A percentile compares a stretch with the other conserved stretches of the same genome.
Conservation (phyloP, 805 yeast species). For the Candida manassasensis region DNA sequence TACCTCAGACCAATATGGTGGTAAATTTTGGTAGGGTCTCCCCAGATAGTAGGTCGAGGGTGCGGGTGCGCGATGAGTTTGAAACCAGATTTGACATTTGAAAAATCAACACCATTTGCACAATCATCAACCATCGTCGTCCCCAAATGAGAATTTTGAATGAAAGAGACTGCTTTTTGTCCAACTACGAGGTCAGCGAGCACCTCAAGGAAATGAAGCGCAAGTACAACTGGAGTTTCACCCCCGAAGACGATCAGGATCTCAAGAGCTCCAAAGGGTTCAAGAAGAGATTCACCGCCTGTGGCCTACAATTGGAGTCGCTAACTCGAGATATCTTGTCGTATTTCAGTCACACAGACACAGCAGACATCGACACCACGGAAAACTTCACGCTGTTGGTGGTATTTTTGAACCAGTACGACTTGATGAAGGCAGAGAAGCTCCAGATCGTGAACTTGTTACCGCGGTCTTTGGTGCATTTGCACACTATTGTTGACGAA, state of each 20-base stretch:
- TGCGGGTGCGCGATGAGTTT: too few relatives aligned
- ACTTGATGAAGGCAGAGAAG: conserved; percentile 75
- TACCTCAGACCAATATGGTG: too few relatives aligned
- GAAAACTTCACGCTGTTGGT: conserved; percentile 35
- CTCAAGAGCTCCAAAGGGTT: conserved; percentile 19
- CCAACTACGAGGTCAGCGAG: conserved; percentile 60
- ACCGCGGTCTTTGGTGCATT: conserved; percentile 74
- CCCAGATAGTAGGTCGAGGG: too few relatives aligned
- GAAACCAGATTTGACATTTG: too few relatives aligned
- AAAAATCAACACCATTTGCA: too few relatives aligned
- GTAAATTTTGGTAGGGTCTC: too few relatives aligned
- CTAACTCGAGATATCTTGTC: conserved; percentile 44
- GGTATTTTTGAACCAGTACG: conserved; percentile 43
- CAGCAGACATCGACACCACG: conserved; percentile 17
- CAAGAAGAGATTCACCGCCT: conserved; percentile 30
- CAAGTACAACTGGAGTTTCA: conserved; percentile 44
- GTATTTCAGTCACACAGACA: conserved; percentile 32
- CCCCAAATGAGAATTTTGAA: conserved; percentile 37
- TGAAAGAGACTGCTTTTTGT: conserved; percentile 53
- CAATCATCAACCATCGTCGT: neutral
- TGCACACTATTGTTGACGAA: conserved; percentile 82
- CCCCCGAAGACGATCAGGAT: conserved; percentile 25
- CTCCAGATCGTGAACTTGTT: conserved; percentile 77
- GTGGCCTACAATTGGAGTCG: conserved; percentile 45
- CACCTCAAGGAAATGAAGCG: conserved; percentile 48